These are phyloP conservation scores for Penicillium aurantiogriseum DNA, from an alignment of 2,329 filamentous ascomycete species.

Conservation along the genomic window DNA sequence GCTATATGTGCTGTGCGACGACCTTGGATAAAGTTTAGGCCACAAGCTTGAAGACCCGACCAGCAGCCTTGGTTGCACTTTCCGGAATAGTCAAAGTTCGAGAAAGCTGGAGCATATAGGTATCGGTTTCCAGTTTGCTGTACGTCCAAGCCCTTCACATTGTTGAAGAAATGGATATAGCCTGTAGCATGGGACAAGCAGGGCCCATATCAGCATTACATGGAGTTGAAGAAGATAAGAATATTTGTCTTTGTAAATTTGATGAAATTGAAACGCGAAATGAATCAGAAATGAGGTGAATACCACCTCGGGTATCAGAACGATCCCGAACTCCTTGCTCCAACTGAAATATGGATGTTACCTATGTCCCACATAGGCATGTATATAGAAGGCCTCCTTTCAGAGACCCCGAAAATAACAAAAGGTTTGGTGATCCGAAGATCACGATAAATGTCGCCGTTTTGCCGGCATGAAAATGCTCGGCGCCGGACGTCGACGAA, in stretches of 20 bases:
- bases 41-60: background rate
- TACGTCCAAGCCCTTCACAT: background rate
- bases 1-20: background rate
- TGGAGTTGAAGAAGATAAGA: background rate
- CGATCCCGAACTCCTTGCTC: background rate
- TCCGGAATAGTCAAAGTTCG: background rate
- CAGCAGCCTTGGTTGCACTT: background rate
- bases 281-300: slow-evolving; percentile 1
- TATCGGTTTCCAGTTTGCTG: background rate
- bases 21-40: background rate
- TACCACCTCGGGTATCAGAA: slow-evolving; percentile 5
- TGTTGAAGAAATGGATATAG: background rate
- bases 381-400: background rate
- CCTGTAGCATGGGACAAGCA: background rate
- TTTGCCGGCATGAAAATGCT: slow-evolving; percentile 36
- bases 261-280: background rate
- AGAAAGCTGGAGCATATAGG: background rate
- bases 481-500: slow-evolving; percentile 33
- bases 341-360: background rate
- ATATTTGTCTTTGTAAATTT: background rate
- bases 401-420: background rate
- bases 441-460: slow-evolving; percentile 27
- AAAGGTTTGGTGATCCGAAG: background rate
- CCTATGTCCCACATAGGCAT: background rate
- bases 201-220: background rate